These are phyloP conservation scores for Arthrobotrys megalospora DNA, from an alignment of 2,329 filamentous ascomycete genomes.

Conservation along the genomic window DNA sequence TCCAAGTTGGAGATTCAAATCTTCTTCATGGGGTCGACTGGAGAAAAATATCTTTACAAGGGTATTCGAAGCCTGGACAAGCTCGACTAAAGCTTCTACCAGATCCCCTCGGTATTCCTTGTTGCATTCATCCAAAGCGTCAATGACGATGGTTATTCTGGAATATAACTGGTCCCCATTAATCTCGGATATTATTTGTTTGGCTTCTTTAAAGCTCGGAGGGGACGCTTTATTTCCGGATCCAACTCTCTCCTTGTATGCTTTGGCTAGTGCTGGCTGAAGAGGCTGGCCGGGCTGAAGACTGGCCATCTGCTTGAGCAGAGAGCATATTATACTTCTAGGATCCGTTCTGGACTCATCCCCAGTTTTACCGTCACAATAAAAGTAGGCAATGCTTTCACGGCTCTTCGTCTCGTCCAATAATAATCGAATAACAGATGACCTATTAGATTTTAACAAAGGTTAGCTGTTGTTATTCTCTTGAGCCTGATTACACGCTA, in stretches of 20 bases:
- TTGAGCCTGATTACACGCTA: not conserved
- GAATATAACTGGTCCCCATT: constrained; percentile 65
- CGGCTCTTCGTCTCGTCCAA: constrained; percentile 47
- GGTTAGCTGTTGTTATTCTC: too few species aligned
- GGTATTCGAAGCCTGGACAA: constrained; percentile 63
- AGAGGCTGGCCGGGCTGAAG: constrained; percentile 1
- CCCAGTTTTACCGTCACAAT: constrained; percentile 66
- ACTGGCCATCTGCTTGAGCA: constrained; percentile 62
- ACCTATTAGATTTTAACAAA: not conserved
- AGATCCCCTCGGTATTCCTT: constrained; percentile 63
- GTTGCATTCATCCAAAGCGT: constrained; percentile 67
- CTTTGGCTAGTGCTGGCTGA: constrained; percentile 10
- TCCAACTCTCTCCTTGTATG: constrained; percentile 15
- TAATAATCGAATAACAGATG: constrained; percentile 45
- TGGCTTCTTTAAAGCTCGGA: constrained; percentile 34
- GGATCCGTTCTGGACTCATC: constrained; percentile 64
- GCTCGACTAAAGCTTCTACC: constrained; percentile 63
- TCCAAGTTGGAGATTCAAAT: constrained; percentile 63
- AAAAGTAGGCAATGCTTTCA: constrained; percentile 66
- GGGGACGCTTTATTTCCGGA: constrained; percentile 10
- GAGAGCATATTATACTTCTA: constrained; percentile 65
- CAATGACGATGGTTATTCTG: constrained; percentile 66
- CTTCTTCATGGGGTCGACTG: constrained; percentile 51
- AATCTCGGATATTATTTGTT: constrained; percentile 56
- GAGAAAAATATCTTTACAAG: constrained; percentile 67